These are phyloP conservation scores for Gypsophila paniculata DNA, from an alignment of 179 eudicot genomes.

Conservation along the genomic window DNA sequence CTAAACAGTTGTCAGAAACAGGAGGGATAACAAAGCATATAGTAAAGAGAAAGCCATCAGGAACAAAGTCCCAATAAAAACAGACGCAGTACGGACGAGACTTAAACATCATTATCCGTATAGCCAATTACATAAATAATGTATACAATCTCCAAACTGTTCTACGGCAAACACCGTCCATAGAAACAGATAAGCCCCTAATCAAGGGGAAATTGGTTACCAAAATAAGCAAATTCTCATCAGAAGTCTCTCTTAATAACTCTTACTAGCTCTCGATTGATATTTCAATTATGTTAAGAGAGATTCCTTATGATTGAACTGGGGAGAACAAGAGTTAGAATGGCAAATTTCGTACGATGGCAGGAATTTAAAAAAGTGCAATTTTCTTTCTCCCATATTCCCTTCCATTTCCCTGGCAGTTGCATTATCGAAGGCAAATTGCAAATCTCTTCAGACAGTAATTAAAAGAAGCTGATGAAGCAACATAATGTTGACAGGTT, in stretches of 20 bases:
- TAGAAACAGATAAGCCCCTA: no score
- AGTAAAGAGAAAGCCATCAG: background rate
- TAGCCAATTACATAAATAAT: no score
- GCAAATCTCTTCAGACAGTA: background rate
- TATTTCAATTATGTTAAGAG: background rate
- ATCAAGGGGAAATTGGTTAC: conserved; percentile 5
- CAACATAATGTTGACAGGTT: background rate
- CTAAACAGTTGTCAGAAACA: background rate
- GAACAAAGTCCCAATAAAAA: background rate
- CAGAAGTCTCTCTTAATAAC: background rate
- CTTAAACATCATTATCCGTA: no score
- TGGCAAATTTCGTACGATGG: background rate
- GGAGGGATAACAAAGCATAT: background rate
- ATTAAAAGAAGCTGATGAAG: background rate
- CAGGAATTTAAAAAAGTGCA: background rate
- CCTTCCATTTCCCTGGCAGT: background rate
- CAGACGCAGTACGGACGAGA: background rate
- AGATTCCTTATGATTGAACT: background rate
- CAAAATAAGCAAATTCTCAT: background rate
- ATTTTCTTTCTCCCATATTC: conserved; percentile 9
- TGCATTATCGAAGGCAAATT: conserved; percentile 1
- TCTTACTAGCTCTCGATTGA: background rate
- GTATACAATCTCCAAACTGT: background rate
- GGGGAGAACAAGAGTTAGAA: background rate
- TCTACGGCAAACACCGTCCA: background rate